Conservation (phyloP, 2,329 filamentous ascomycete species). For the Allantophomopsis lycopodina region DNA sequence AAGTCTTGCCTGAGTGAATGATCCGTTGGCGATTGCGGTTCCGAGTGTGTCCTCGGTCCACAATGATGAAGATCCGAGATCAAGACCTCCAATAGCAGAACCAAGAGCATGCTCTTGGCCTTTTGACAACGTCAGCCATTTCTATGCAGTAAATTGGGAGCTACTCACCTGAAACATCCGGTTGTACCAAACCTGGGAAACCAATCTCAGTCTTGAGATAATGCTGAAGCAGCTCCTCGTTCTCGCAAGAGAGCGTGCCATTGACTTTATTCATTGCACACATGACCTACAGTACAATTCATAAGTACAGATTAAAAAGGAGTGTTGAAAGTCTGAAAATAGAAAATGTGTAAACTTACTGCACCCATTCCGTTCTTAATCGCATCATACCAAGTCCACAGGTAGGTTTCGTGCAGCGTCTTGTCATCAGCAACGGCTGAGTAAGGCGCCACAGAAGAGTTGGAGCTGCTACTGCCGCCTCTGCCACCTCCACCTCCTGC, state of each 20-base stretch:
- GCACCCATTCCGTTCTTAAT: constrained; percentile 64
- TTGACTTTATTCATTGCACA: constrained; percentile 59
- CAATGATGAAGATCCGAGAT: constrained; percentile 66
- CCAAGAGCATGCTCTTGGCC: too few species aligned
- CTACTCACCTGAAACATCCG: constrained; percentile 69
- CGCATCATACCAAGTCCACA: constrained; percentile 41
- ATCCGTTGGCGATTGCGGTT: constrained; percentile 76
- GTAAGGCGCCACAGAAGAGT: constrained; percentile 8
- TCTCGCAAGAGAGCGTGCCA: constrained; percentile 68
- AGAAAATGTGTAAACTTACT: constrained; percentile 28
- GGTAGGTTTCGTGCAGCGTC: constrained; percentile 45
- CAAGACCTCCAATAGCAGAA: constrained; percentile 57
- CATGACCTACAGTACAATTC: not conserved
- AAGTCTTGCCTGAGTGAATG: constrained; percentile 72
- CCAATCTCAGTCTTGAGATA: constrained; percentile 69
- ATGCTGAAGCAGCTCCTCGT: constrained; percentile 61
- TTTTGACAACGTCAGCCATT: too few species aligned
- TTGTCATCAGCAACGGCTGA: constrained; percentile 49
- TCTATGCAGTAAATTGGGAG: constrained; percentile 28
- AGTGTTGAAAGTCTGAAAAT: constrained; percentile 41
- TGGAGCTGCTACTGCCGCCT: not conserved
- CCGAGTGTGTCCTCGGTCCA: constrained; percentile 74
- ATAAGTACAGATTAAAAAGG: not conserved
- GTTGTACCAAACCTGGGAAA: constrained; percentile 69
- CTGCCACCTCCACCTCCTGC: constrained; percentile 19